phyloP scores from a whole-genome alignment of 139 green algal genomes.

The Chara braunii region DNA sequence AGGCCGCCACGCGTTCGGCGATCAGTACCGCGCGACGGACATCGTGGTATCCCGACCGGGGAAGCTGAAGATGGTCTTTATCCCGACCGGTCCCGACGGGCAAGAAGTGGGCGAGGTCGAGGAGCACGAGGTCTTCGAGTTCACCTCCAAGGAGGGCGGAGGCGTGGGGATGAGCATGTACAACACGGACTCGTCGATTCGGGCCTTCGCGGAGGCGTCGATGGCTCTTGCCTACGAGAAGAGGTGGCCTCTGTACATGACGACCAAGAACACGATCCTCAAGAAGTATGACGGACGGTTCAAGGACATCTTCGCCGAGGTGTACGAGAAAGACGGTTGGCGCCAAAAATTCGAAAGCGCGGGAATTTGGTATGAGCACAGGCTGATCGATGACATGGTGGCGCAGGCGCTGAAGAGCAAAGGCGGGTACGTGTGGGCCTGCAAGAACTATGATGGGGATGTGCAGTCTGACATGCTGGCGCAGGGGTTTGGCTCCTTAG shows the following conservation, averaged over 20 bases:
- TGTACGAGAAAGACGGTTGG: slow-evolving; percentile 54
- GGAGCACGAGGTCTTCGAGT: too few relatives aligned
- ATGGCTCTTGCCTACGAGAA: slow-evolving; percentile 78
- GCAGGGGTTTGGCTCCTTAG: slow-evolving; percentile 85
- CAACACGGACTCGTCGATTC: slow-evolving; percentile 85
- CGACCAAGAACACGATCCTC: slow-evolving; percentile 98
- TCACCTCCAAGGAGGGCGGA: too few relatives aligned
- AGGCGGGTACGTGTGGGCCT: slow-evolving; percentile 91
- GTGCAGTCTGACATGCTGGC: slow-evolving; percentile 79
- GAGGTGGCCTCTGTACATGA: slow-evolving; percentile 79
- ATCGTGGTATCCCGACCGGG: slow-evolving; percentile 62
- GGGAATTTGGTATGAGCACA: slow-evolving; percentile 90
- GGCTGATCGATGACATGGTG: slow-evolving; percentile 97
- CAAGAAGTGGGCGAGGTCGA: too few relatives aligned
- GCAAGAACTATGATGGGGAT: slow-evolving; percentile 96
- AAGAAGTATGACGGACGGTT: slow-evolving; percentile 82
- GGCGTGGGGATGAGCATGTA: slow-evolving; percentile 77
- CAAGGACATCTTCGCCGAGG: slow-evolving; percentile 32
- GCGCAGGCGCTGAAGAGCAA: slow-evolving; percentile 76
- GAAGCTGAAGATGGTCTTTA: slow-evolving; percentile 74
- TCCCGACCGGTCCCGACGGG: too few relatives aligned
- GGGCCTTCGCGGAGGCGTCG: slow-evolving; percentile 75
- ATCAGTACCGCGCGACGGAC: slow-evolving; percentile 93
- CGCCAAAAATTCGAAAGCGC: slow-evolving; percentile 66
- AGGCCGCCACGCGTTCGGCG: slow-evolving; percentile 76